Conservation (phyloP, 129 eudicot species). For the Logfia minima region DNA sequence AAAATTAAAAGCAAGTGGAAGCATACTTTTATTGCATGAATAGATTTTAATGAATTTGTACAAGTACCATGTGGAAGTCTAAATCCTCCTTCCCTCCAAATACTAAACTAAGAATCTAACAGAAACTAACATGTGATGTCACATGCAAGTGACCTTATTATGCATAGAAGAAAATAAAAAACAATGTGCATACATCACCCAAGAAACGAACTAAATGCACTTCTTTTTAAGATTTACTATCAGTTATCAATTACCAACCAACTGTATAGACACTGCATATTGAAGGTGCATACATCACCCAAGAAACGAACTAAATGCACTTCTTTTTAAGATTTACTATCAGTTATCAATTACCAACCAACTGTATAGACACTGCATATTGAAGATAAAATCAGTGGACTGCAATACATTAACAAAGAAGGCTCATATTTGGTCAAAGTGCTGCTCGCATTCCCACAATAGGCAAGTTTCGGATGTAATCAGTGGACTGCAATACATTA, state of each 20-base stretch:
- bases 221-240: too few relatives aligned
- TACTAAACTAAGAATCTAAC: conserved; percentile 6
- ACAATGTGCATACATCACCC: too few relatives aligned
- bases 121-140: background rate
- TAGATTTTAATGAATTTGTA: background rate
- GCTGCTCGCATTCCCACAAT: background rate
- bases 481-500: background rate
- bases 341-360: conserved; percentile 30
- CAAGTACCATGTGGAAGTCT: background rate
- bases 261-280: conserved; percentile 53
- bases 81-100: background rate
- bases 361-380: conserved; percentile 53
- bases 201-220: too few relatives aligned
- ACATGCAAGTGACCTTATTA: too few relatives aligned
- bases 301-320: too few relatives aligned
- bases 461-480: background rate
- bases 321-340: too few relatives aligned
- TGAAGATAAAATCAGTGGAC: background rate
- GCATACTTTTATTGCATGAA: background rate
- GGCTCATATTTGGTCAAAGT: background rate
- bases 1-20: background rate
- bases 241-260: conserved; percentile 30
- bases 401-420: background rate
- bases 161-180: too few relatives aligned
- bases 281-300: background rate